These are phyloP conservation scores for Aspergillus arachidicola DNA, from an alignment of 2,329 filamentous ascomycete genomes.

Conservation along the genomic window DNA sequence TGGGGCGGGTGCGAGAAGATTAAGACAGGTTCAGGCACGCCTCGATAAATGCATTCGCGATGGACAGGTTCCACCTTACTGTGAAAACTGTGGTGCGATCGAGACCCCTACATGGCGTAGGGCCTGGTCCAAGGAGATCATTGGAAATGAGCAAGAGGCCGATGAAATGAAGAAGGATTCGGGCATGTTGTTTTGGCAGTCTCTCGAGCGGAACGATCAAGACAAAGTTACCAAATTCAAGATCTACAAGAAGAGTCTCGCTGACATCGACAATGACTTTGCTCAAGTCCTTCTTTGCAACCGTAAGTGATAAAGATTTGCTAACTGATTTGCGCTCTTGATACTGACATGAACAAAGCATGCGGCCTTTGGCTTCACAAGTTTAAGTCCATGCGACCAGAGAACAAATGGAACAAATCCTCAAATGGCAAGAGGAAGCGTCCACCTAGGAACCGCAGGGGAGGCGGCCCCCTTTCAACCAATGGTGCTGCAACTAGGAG, in stretches of 20 bases:
- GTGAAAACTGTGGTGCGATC: conserved; percentile 90
- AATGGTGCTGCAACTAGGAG: conserved; percentile 36
- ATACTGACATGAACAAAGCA: conserved; percentile 48
- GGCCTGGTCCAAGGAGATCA: conserved; percentile 77
- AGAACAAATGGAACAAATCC: conserved; percentile 77
- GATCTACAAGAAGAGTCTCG: conserved; percentile 72
- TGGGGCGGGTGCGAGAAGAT: conserved; percentile 64
- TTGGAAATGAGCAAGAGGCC: conserved; percentile 69
- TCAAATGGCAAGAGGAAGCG: conserved; percentile 45
- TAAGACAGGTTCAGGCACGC: conserved; percentile 62
- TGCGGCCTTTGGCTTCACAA: conserved; percentile 96
- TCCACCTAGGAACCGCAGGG: conserved; percentile 37
- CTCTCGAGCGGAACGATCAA: conserved; percentile 64
- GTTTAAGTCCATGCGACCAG: conserved; percentile 79
- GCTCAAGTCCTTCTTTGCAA: conserved; percentile 82
- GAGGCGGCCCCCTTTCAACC: conserved; percentile 34
- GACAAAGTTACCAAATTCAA: conserved; percentile 69
- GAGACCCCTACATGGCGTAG: conserved; percentile 97
- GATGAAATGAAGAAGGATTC: conserved; percentile 74
- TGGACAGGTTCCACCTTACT: conserved; percentile 85
- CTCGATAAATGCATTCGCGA: conserved; percentile 65
- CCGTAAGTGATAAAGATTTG: conserved; percentile 57
- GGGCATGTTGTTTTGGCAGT: conserved; percentile 72
- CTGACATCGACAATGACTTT: conserved; percentile 69
- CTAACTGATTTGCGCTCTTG: conserved; percentile 1